A percentile compares a stretch with the other conserved stretches of the same genome.
These are phyloP conservation scores for Lanzia echinophila DNA, from an alignment of 2,329 filamentous ascomycete species.

Conservation along the genomic window DNA sequence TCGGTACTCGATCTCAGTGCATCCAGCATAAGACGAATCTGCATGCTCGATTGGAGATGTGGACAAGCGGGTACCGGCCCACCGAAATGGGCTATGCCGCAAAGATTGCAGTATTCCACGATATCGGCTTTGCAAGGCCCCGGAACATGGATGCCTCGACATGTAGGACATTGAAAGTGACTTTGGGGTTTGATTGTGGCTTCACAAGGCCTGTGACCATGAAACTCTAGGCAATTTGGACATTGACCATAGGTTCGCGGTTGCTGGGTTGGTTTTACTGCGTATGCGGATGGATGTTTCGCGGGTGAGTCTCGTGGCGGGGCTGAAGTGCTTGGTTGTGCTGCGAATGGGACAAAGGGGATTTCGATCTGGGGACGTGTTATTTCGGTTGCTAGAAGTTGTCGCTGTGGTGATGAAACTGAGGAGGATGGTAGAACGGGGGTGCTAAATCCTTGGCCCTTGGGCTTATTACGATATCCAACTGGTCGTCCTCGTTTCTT, in stretches of 20 bases:
- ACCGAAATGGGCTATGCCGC: constrained; percentile 56
- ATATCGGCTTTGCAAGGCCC: constrained; percentile 56
- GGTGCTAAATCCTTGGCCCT: background rate
- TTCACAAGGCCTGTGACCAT: background rate
- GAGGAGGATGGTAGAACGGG: background rate
- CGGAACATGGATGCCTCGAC: constrained; percentile 43
- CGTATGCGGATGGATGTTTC: too few relatives aligned
- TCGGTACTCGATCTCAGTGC: constrained; percentile 54
- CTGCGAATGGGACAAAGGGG: too few relatives aligned
- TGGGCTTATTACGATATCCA: background rate
- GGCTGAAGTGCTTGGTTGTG: background rate
- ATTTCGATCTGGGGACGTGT: too few relatives aligned
- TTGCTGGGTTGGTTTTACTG: background rate
- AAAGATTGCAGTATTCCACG: constrained; percentile 56
- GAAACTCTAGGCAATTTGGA: too few relatives aligned
- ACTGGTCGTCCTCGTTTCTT: background rate
- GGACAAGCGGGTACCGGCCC: constrained; percentile 47
- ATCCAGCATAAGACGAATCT: constrained; percentile 58
- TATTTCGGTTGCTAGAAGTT: too few relatives aligned
- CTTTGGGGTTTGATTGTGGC: constrained; percentile 3
- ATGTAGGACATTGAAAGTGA: constrained; percentile 42
- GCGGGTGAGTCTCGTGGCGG: background rate
- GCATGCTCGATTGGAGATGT: constrained; percentile 54
- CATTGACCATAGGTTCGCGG: too few relatives aligned
- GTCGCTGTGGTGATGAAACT: background rate